These are phyloP conservation scores for Parastagonospora nodorum DNA, from an alignment of 2,329 filamentous ascomycete genomes.

Conservation along the genomic window DNA sequence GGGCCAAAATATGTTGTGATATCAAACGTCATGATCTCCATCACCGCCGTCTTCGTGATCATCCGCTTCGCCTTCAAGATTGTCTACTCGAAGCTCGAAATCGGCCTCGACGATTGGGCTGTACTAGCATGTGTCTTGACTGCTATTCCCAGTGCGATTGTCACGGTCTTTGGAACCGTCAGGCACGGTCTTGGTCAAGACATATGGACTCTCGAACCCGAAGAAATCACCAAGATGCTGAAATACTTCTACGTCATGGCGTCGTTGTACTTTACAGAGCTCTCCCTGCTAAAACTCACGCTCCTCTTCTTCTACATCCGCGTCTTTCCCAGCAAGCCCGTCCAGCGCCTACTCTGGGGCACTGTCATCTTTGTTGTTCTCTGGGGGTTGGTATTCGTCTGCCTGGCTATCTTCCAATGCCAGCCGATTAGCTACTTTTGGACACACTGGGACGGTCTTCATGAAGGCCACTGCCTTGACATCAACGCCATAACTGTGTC, in stretches of 20 bases:
- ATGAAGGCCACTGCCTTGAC: constrained; percentile 40
- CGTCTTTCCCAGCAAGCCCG: constrained; percentile 33
- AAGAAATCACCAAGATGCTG: constrained; percentile 53
- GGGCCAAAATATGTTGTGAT: constrained; percentile 39
- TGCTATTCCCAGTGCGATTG: constrained; percentile 31
- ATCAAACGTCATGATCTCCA: constrained; percentile 40
- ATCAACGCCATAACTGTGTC: constrained; percentile 41
- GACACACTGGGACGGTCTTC: constrained; percentile 38
- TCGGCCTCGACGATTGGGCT: constrained; percentile 49
- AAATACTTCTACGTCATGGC: constrained; percentile 44
- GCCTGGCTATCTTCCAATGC: constrained; percentile 41
- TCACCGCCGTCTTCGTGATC: constrained; percentile 42
- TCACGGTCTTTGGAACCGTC: constrained; percentile 29
- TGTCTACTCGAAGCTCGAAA: constrained; percentile 34
- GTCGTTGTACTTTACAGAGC: constrained; percentile 40
- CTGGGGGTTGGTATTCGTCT: constrained; percentile 29
- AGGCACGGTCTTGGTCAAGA: constrained; percentile 56
- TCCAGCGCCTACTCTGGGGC: constrained; percentile 29
- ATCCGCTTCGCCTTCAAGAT: constrained; percentile 47
- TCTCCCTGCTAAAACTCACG: constrained; percentile 35
- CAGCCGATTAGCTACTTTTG: constrained; percentile 43
- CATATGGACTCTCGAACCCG: constrained; percentile 55
- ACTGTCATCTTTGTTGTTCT: constrained; percentile 33
- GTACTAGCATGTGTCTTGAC: constrained; percentile 29
- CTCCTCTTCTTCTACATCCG: constrained; percentile 39